Evolutionary conservation across 495 filamentous ascomycete genomes (phyloP).

Genomic region (Podospora fimiseda): DNA sequence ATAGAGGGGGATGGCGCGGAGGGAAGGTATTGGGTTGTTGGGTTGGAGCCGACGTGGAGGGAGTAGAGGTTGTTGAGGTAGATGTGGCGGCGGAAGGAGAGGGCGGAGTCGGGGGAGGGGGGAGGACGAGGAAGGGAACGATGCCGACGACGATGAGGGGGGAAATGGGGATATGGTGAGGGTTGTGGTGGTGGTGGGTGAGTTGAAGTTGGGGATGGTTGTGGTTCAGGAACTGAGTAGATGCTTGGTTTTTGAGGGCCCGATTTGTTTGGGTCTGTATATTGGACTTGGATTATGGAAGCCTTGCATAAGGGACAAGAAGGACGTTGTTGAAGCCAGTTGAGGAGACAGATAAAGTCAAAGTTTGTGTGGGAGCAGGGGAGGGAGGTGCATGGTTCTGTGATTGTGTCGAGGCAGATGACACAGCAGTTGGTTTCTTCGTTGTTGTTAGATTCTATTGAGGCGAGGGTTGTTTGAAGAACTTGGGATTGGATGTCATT

Average conservation of each 20-base stretch:
- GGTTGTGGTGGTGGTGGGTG: background rate
- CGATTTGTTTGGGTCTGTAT: constrained; percentile 53
- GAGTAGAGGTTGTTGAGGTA: constrained; percentile 75
- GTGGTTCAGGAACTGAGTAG: constrained; percentile 29
- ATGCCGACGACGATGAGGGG: constrained; percentile 19
- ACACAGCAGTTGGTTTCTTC: constrained; percentile 45
- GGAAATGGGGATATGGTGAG: background rate
- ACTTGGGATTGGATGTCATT: constrained; percentile 38
- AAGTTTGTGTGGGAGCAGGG: constrained; percentile 78
- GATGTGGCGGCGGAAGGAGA: constrained; percentile 64
- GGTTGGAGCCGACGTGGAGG: constrained; percentile 72
- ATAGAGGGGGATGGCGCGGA: constrained; percentile 58
- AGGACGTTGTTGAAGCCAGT: constrained; percentile 69
- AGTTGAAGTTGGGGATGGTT: constrained; percentile 1
- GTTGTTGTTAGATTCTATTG: constrained; percentile 27
- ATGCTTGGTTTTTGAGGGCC: constrained; percentile 38
- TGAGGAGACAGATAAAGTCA: constrained; percentile 77
- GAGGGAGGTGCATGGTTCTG: constrained; percentile 60
- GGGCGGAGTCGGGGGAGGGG: constrained; percentile 43
- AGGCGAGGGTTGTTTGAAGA: constrained; percentile 41
- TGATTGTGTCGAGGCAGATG: constrained; percentile 70
- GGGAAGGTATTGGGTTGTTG: constrained; percentile 65
- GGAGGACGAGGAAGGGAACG: constrained; percentile 13
- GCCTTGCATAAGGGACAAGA: constrained; percentile 77
- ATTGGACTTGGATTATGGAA: constrained; percentile 59